Conservation (phyloP, 2,329 filamentous ascomycete species). For the Zymoseptoria tritici region DNA sequence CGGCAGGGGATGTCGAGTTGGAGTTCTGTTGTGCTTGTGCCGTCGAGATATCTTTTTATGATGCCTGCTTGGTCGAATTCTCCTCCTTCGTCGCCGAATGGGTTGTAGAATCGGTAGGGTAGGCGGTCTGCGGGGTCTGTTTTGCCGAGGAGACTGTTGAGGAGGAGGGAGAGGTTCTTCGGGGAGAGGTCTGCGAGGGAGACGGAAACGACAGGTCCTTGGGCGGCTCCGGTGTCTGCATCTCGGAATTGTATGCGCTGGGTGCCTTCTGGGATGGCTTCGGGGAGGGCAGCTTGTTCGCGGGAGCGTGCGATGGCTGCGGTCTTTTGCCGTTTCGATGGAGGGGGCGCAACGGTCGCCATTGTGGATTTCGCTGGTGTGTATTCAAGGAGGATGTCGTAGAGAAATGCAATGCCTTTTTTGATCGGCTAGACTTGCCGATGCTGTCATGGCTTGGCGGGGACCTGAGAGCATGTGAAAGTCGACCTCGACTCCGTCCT, state of each 20-base stretch:
- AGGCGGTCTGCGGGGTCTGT: conserved; percentile 54
- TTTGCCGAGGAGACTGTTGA: conserved; percentile 72
- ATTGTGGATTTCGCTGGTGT: conserved; percentile 43
- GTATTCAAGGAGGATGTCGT: not conserved
- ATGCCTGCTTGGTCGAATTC: conserved; percentile 33
- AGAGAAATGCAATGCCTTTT: not conserved
- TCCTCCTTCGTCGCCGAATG: conserved; percentile 37
- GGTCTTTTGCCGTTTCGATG: conserved; percentile 78
- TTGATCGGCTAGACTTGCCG: not conserved
- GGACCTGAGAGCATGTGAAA: not conserved
- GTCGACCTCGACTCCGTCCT: not conserved
- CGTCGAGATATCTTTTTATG: conserved; percentile 40
- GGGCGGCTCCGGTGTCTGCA: conserved; percentile 61
- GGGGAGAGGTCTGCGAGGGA: conserved; percentile 78
- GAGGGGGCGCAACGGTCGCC: conserved; percentile 76
- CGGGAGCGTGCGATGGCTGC: conserved; percentile 64
- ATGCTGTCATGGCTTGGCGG: not conserved
- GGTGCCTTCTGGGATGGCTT: conserved; percentile 58
- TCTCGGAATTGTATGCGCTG: conserved; percentile 72
- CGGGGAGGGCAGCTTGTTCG: conserved; percentile 65
- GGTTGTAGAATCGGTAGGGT: conserved; percentile 57
- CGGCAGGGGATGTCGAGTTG: conserved; percentile 57
- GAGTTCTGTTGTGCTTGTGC: conserved; percentile 49
- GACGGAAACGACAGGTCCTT: conserved; percentile 64
- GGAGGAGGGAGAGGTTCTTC: conserved; percentile 77